A percentile compares a stretch with the other conserved stretches of the same genome.
Conservation (phyloP, 2,329 filamentous ascomycete species). For the Fusarium neocosmosporiellum region DNA sequence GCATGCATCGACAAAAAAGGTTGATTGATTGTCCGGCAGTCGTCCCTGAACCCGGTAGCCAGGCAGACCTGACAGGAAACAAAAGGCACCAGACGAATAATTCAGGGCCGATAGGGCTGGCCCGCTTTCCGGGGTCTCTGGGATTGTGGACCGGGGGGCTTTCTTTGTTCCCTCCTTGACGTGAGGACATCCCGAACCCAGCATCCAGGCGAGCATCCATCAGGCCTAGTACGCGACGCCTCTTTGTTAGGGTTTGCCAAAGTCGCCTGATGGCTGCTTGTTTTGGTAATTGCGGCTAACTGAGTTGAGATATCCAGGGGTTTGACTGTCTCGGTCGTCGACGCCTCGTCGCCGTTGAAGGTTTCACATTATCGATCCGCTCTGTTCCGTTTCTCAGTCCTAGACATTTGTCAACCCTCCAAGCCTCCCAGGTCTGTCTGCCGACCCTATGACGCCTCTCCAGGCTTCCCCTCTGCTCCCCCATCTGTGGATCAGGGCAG, state of each 20-base stretch:
- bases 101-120: conserved; percentile 17
- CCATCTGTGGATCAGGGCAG: background rate
- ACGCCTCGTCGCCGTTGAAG: conserved; percentile 25
- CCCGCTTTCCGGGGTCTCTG: conserved; percentile 13
- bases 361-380: conserved; percentile 27
- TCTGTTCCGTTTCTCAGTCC: conserved; percentile 15
- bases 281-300: conserved; percentile 36
- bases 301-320: conserved; percentile 13
- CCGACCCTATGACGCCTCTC: background rate
- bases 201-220: background rate
- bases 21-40: background rate
- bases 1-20: background rate
- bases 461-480: background rate
- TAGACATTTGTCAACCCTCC: conserved; percentile 9
- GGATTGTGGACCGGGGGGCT: background rate
- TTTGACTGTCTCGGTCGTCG: conserved; percentile 26
- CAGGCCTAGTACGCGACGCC: background rate
- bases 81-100: conserved; percentile 20
- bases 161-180: conserved; percentile 2
- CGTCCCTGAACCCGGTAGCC: background rate
- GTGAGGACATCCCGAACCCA: background rate
- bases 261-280: conserved; percentile 28
- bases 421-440: background rate
- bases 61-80: background rate
- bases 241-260: conserved; percentile 18